Evolutionary conservation across 768 basidiomycete species (phyloP), one percentile per base, ranked within the genome.

Genomic region (Suillus paluster): DNA sequence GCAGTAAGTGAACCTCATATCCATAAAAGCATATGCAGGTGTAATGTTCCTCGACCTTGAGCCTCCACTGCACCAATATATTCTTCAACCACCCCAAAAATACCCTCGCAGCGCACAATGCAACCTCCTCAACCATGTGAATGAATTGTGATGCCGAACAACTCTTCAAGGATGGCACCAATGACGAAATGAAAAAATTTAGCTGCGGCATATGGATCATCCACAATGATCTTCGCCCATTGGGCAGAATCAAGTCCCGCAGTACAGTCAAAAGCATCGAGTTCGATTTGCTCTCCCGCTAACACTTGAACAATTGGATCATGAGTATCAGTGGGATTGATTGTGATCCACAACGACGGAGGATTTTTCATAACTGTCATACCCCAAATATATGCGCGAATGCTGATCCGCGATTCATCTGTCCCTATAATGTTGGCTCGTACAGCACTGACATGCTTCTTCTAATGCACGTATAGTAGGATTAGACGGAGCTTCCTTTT

Each of bases 121-220:
- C 9, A 9, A 3, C 64, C 67, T 7, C 57, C 63, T 1, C 19
- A 25, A 4, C 15, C n/a, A n/a, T 15, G 49, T 57, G 19, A 4
- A 49, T 56, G 3, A n/a, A n/a, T n/a, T n/a, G 65, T 55, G 7
- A 83, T 72, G 0, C 77, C 73, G 30, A 83, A 75, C 0, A 83
- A 25, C 0, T 57, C 61, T 10, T 74, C 64, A 0, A 83, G 23
- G 0, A 84, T 68, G 0, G 68, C 59, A 0, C 57, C 25, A 1
- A 83, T 75, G 0, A 77, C 66, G 30, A 72, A 71, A 44, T 81
- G 71, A 63, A 80, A 83, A 57, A 78, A 83, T 50, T 75, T 70
- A 0, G 80, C 78, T 0, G 81, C 70, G 0, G 79, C 80, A 62
- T 71, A 82, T 4, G 80, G 80, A 64, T 83, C 78, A 0, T 30